Evolutionary conservation across 2,329 filamentous ascomycete species (phyloP).

Genomic region (Exophiala sp.): DNA sequence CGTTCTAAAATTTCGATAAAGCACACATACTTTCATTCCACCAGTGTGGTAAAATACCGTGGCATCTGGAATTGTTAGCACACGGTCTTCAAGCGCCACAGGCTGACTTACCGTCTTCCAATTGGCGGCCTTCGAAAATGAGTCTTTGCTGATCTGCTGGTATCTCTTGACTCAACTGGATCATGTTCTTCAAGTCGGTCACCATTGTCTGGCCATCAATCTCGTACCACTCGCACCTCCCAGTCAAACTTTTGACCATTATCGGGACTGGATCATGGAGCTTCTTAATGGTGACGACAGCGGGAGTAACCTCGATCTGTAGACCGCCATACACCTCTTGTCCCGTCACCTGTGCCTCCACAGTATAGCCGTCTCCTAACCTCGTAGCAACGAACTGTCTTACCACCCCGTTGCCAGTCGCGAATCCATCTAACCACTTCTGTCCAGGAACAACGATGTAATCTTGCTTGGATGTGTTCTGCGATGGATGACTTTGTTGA

Average conservation of each 20-base stretch:
- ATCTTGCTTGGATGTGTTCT: slow-evolving; percentile 36
- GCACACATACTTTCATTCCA: neutral
- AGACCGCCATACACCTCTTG: slow-evolving; percentile 41
- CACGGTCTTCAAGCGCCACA: neutral
- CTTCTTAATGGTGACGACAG: neutral
- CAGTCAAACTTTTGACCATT: neutral
- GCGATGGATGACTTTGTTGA: slow-evolving; percentile 1
- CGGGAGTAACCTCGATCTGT: slow-evolving; percentile 45
- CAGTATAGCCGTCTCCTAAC: slow-evolving; percentile 40
- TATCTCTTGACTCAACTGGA: neutral
- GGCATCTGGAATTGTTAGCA: neutral
- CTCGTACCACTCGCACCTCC: neutral
- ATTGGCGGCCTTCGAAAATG: neutral
- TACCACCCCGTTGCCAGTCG: slow-evolving; percentile 34
- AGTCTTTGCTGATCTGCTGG: neutral
- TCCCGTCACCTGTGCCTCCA: slow-evolving; percentile 48
- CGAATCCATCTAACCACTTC: slow-evolving; percentile 44
- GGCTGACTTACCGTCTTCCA: neutral
- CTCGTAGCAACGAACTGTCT: slow-evolving; percentile 51
- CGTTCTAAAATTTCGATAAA: neutral
- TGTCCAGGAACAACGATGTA: slow-evolving; percentile 43
- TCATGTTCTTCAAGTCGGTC: neutral
- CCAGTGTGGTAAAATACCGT: neutral
- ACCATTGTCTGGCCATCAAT: neutral
- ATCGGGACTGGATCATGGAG: neutral